phyloP scores from a whole-genome alignment of 768 basidiomycete species.

The Cytidiella melzeri region DNA sequence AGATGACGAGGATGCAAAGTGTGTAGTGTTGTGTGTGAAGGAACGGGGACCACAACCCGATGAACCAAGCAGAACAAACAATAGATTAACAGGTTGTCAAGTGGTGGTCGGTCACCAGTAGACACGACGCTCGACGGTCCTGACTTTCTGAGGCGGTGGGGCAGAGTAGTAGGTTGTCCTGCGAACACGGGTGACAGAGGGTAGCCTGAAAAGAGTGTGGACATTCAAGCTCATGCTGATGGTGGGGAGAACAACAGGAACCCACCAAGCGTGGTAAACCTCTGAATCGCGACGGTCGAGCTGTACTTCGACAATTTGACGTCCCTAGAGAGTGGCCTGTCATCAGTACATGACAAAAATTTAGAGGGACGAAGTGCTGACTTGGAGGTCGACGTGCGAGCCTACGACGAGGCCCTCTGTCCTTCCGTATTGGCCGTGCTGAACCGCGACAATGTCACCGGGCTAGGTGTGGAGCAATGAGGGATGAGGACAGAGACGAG shows the following conservation, averaged over 20 bases:
- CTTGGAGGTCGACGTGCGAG: slow-evolving; percentile 62
- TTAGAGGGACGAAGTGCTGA: slow-evolving; percentile 31
- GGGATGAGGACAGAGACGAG: neutral
- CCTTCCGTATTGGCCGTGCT: slow-evolving; percentile 53
- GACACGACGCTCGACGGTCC: slow-evolving; percentile 68
- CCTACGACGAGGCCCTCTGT: slow-evolving; percentile 80
- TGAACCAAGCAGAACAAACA: neutral
- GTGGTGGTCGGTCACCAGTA: slow-evolving; percentile 50
- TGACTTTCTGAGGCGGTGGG: slow-evolving; percentile 37
- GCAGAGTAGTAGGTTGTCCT: slow-evolving; percentile 58
- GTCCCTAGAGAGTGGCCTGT: slow-evolving; percentile 45
- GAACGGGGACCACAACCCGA: neutral
- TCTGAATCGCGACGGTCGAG: slow-evolving; percentile 62
- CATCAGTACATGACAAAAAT: neutral
- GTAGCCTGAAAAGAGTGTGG: slow-evolving; percentile 44
- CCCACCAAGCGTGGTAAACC: slow-evolving; percentile 64
- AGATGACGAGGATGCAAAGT: neutral
- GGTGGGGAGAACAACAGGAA: slow-evolving; percentile 1
- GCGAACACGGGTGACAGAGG: slow-evolving; percentile 71
- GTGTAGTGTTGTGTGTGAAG: neutral
- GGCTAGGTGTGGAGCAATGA: slow-evolving; percentile 34
- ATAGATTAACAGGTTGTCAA: neutral
- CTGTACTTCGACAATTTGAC: slow-evolving; percentile 78
- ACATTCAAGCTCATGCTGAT: slow-evolving; percentile 2
- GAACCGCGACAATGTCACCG: slow-evolving; percentile 77